A percentile compares a stretch with the other conserved stretches of the same genome.
Evolutionary conservation across 2,329 filamentous ascomycete genomes (phyloP).

Genomic region (Didymella exigua): DNA sequence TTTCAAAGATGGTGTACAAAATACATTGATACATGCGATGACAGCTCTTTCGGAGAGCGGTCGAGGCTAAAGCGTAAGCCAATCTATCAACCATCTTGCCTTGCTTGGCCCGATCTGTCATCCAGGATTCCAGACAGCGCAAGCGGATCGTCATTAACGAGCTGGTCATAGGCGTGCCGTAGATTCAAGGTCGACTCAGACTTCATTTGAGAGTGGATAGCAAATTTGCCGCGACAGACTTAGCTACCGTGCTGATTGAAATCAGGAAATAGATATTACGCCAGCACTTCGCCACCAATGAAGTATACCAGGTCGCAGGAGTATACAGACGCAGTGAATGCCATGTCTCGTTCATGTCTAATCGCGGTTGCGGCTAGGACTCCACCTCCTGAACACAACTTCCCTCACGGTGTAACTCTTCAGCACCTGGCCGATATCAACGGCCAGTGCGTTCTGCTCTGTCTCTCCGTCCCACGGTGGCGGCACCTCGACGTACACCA

Average conservation of each 20-base stretch:
- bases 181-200: neutral
- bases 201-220: neutral
- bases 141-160: neutral
- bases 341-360: conserved; percentile 33
- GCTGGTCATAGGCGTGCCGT: neutral
- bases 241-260: neutral
- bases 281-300: neutral
- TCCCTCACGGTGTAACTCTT: conserved; percentile 78
- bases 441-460: conserved; percentile 46
- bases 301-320: neutral
- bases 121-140: neutral
- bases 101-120: neutral
- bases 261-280: neutral
- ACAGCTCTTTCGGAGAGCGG: neutral
- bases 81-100: neutral
- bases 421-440: conserved; percentile 68
- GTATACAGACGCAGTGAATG: too few species aligned
- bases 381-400: conserved; percentile 81
- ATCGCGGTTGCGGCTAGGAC: conserved; percentile 76
- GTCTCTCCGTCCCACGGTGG: conserved; percentile 60
- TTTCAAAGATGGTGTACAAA: neutral
- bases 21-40: neutral
- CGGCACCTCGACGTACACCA: conserved; percentile 92
- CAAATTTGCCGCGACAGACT: neutral
- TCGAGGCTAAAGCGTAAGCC: neutral